Base-by-base conservation (phyloP, 1,284 basidiomycete species). In the Lignosus rhinocerotis region DNA sequence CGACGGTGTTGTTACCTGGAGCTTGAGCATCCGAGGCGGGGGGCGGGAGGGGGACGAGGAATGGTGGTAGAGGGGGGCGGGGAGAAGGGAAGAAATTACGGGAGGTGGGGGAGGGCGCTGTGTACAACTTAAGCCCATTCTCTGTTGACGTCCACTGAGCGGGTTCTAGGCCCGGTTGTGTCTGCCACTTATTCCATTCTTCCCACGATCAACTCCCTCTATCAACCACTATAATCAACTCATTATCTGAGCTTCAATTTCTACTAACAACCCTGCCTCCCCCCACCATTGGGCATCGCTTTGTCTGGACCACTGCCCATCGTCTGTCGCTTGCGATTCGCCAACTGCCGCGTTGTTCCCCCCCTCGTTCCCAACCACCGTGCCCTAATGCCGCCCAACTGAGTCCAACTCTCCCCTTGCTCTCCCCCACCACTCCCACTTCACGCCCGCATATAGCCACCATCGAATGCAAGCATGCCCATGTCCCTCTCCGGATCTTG, bases 1-100 rank as follows among this genome's bases (percentile, higher is more conserved):
- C 39, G 77, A 74, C 50, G 76, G 74, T 17, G 71, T 68, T 6
- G 75, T 66, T 56, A 73, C 69, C 64, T 78, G 74, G 58, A 77
- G 64, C 60, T 73, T 72, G 59, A 78, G 73, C 80, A 82, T 81
- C 53, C 67, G 61, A 62, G 59, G 56, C 44, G 43, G 59, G 56
- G 47, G 51, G 43, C 43, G 53, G 54, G 55, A 43, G 36, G 52
- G 51, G 51, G 43, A 31, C 34, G 52, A 51, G 48, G 56, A 58
- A 53, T 59, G 55, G 17, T 52, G 44, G 59, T 10, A 43, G 41
- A 43, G 41, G 41, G 36, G 55, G 58, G 55, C 58, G 42, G 49
- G 55, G 48, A 39, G 46, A 52, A 56, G 53, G 58, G 60, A 62
- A 55, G 55, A 61, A 60, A 60, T 54, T 58, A 57, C 50, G 55